phyloP scores from a whole-genome alignment of 441 rosid species.

The Euphorbia schlechtendalii region DNA sequence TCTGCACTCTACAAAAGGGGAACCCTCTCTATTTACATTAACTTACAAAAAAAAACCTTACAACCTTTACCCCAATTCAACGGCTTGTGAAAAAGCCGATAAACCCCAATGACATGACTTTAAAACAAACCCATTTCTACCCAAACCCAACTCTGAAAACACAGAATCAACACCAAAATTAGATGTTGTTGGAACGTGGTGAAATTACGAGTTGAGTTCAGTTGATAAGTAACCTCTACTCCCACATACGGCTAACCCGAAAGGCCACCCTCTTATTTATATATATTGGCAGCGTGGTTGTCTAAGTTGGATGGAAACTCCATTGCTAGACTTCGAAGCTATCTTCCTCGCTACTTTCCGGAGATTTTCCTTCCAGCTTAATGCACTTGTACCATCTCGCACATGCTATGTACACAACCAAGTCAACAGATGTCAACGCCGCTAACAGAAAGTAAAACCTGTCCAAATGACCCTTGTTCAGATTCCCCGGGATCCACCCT shows the following conservation, averaged over 20 bases:
- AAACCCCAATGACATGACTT: slow-evolving; percentile 18
- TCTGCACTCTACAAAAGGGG: slow-evolving; percentile 9
- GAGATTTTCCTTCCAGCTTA: slow-evolving; percentile 51
- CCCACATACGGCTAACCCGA: slow-evolving; percentile 14
- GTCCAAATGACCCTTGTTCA: slow-evolving; percentile 92
- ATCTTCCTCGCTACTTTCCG: slow-evolving; percentile 21
- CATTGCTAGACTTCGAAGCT: slow-evolving; percentile 27
- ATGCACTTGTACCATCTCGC: slow-evolving; percentile 89
- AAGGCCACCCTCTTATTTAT: slow-evolving; percentile 26
- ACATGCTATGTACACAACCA: slow-evolving; percentile 55
- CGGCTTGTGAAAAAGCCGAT: slow-evolving; percentile 10
- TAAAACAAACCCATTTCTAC: slow-evolving; percentile 14
- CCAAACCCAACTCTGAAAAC: slow-evolving; percentile 12
- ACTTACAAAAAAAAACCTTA: slow-evolving; percentile 2
- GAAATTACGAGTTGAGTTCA: slow-evolving; percentile 12
- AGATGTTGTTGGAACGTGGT: slow-evolving; percentile 10
- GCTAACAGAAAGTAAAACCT: slow-evolving; percentile 93
- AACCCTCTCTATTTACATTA: background rate
- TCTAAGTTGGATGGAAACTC: background rate
- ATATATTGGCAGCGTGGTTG: slow-evolving; percentile 11
- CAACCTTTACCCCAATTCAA: slow-evolving; percentile 4
- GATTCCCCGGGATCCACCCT: slow-evolving; percentile 95
- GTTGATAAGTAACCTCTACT: slow-evolving; percentile 9
- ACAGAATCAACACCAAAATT: slow-evolving; percentile 13
- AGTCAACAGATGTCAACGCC: slow-evolving; percentile 55